Percentiles rank a stretch among this genome's conserved stretches.
Conservation (phyloP, 371 early-diverging fungal species). For the Ordospora colligata region DNA sequence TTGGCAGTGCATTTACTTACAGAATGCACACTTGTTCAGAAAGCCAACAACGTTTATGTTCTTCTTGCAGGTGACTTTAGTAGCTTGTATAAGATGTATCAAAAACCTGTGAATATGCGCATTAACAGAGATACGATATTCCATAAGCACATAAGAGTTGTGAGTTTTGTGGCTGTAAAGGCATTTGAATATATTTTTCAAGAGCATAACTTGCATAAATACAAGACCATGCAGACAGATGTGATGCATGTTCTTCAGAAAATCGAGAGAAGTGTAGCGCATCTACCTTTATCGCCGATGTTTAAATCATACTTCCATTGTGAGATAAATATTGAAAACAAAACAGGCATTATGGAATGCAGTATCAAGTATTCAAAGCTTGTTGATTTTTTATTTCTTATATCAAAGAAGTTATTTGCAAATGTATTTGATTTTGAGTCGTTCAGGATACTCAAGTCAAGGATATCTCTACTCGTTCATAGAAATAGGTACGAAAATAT, state of each 20-base stretch:
- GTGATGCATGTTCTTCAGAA: not conserved
- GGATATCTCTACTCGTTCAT: constrained; percentile 31
- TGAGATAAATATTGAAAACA: not conserved
- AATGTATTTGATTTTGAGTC: constrained; percentile 23
- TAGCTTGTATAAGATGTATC: not conserved
- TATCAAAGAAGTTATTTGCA: constrained; percentile 44
- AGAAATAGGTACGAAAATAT: constrained; percentile 49
- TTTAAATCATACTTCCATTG: constrained; percentile 4
- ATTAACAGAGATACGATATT: constrained; percentile 38
- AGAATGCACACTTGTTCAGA: constrained; percentile 32
- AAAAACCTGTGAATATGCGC: too few relatives aligned
- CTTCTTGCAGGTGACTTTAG: constrained; percentile 38
- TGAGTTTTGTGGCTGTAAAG: not conserved
- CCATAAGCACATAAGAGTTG: not conserved
- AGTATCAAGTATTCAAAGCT: constrained; percentile 8
- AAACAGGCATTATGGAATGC: not conserved
- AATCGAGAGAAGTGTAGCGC: not conserved
- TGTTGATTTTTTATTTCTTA: constrained; percentile 48
- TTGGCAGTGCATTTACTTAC: constrained; percentile 39
- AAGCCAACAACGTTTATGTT: not conserved
- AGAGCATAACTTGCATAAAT: not conserved
- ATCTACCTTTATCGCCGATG: not conserved
- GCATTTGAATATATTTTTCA: constrained; percentile 5
- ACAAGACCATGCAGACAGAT: not conserved
- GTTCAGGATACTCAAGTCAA: constrained; percentile 51